phyloP scores from a whole-genome alignment of 352 stramenopile genomes.

The Phytophthora europaea region DNA sequence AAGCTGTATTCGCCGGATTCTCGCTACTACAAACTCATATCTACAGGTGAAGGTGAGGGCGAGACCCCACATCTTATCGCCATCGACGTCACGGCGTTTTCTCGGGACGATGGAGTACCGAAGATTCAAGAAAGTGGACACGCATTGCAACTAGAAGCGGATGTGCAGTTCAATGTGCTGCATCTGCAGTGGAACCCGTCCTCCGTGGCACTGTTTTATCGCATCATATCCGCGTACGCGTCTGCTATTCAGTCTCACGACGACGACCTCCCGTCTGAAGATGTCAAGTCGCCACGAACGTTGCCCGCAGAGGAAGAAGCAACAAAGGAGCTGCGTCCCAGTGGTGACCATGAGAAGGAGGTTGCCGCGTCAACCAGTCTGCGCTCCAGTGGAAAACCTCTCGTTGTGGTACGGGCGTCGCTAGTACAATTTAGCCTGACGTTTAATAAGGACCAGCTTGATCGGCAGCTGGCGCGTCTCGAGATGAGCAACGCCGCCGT shows the following conservation, averaged over 20 bases:
- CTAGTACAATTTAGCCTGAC: conserved; percentile 82
- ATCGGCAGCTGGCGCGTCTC: conserved; percentile 73
- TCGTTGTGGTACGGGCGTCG: conserved; percentile 61
- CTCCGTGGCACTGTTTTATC: conserved; percentile 80
- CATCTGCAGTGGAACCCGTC: conserved; percentile 89
- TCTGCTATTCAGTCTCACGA: conserved; percentile 56
- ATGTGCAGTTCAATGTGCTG: conserved; percentile 76
- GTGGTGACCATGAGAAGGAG: conserved; percentile 9
- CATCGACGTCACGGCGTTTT: conserved; percentile 61
- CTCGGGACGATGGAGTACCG: conserved; percentile 14
- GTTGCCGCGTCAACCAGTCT: conserved; percentile 14
- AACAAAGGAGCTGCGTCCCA: not conserved
- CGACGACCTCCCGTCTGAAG: conserved; percentile 23
- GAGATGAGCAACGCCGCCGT: conserved; percentile 67
- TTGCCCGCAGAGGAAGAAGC: not conserved
- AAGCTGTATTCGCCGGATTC: conserved; percentile 62
- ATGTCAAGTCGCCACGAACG: conserved; percentile 8
- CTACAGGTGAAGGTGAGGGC: conserved; percentile 48
- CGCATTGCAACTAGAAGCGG: conserved; percentile 53
- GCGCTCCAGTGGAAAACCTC: conserved; percentile 24
- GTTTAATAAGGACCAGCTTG: conserved; percentile 85
- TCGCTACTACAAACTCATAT: conserved; percentile 73
- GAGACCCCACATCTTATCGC: conserved; percentile 53
- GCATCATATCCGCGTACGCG: conserved; percentile 73
- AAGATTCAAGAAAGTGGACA: conserved; percentile 6